phyloP scores from a whole-genome alignment of 768 basidiomycete species.

The Piloderma croceum region DNA sequence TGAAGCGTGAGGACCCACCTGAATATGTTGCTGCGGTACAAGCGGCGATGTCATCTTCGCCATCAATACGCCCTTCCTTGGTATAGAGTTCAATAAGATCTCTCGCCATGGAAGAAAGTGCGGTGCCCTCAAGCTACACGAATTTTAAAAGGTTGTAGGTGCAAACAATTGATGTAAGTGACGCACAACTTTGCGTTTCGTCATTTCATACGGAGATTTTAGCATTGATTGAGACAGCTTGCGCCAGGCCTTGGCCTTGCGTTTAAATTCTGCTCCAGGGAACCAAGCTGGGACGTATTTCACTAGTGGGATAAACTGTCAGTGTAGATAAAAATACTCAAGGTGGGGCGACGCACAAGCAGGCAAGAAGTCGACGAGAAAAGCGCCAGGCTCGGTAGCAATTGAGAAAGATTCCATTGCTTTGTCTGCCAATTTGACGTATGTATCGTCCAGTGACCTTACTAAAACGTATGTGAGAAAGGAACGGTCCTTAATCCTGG shows the following conservation, averaged over 20 bases:
- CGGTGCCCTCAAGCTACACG: conserved; percentile 13
- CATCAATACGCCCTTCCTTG: conserved; percentile 9
- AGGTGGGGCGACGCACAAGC: conserved; percentile 1
- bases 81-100: conserved; percentile 15
- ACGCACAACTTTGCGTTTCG: conserved; percentile 5
- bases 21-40: conserved; percentile 20
- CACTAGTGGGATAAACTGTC: conserved; percentile 18
- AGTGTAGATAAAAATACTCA: neutral
- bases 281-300: conserved; percentile 32
- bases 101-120: conserved; percentile 23
- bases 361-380: conserved; percentile 31
- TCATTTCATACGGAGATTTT: conserved; percentile 17
- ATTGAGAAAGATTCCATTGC: conserved; percentile 28
- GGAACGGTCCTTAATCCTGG: no score
- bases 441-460: conserved; percentile 14
- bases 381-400: conserved; percentile 26
- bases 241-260: conserved; percentile 24
- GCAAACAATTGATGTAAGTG: neutral
- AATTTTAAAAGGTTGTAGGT: neutral
- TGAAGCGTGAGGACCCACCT: conserved; percentile 10
- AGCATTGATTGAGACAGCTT: conserved; percentile 15
- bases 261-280: conserved; percentile 32
- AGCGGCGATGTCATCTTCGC: conserved; percentile 22
- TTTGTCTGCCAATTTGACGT: conserved; percentile 29
- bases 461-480: no score